phyloP scores from a whole-genome alignment of 495 filamentous ascomycete species.

The Penicillium subrubescens region DNA sequence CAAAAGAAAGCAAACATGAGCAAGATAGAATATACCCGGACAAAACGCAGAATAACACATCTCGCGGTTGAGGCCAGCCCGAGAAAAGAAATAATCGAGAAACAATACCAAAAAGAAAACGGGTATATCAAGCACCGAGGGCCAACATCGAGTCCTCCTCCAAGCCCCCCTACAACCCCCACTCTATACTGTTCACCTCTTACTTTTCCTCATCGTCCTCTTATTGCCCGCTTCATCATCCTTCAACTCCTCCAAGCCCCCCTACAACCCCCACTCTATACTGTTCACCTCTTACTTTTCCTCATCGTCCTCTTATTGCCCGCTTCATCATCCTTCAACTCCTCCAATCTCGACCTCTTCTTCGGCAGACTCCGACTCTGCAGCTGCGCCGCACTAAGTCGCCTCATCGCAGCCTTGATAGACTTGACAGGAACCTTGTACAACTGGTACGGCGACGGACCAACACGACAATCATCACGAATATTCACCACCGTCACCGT shows the following conservation, averaged over 20 bases:
- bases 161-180: background rate
- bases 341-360: constrained; percentile 1
- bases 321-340: background rate
- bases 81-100: background rate
- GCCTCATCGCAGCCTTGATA: constrained; percentile 1
- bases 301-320: background rate
- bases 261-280: background rate
- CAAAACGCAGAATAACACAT: background rate
- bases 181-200: background rate
- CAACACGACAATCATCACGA: background rate
- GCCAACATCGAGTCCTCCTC: no score
- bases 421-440: background rate
- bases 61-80: background rate
- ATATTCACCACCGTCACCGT: background rate
- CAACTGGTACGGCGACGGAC: background rate
- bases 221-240: background rate
- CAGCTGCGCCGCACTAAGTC: background rate
- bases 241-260: constrained; percentile 4
- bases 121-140: background rate
- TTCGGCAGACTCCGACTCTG: background rate
- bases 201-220: background rate
- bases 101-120: background rate
- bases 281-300: background rate
- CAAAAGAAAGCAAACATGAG: background rate
- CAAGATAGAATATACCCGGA: background rate